A percentile compares a stretch with the other conserved stretches of the same genome.
These are phyloP conservation scores for Ophiostoma quercus DNA, from an alignment of 2,329 filamentous ascomycete species.

Conservation along the genomic window DNA sequence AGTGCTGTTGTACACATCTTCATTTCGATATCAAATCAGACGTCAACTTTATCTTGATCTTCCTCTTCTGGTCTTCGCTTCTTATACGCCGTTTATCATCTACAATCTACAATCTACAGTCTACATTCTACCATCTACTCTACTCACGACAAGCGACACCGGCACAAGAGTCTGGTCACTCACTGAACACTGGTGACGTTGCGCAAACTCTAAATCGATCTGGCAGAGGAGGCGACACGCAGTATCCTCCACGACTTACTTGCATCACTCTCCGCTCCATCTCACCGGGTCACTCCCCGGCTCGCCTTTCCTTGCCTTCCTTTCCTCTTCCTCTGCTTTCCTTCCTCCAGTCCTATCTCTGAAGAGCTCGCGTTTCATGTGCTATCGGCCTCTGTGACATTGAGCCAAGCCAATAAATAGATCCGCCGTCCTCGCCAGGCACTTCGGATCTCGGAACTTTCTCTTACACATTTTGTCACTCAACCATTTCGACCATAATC, in stretches of 20 bases:
- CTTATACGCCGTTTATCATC: background rate
- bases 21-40: too few relatives aligned
- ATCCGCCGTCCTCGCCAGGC: background rate
- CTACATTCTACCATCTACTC: background rate
- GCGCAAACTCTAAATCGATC: slow-evolving; percentile 19
- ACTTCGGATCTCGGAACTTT: background rate
- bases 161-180: slow-evolving; percentile 15
- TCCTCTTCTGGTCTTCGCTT: background rate
- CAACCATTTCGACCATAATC: background rate
- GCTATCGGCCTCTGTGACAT: background rate
- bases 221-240: background rate
- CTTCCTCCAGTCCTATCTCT: background rate
- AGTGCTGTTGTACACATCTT: too few relatives aligned
- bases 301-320: background rate
- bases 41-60: background rate
- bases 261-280: background rate
- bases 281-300: background rate
- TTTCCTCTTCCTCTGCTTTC: background rate
- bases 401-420: slow-evolving; percentile 2
- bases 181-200: slow-evolving; percentile 18
- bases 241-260: background rate
- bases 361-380: background rate
- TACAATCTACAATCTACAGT: too few relatives aligned
- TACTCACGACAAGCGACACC: background rate
- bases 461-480: background rate